A percentile compares a stretch with the other conserved stretches of the same genome.
phyloP scores from a whole-genome alignment of 768 basidiomycete species.

The Punctularia strigosozonata region DNA sequence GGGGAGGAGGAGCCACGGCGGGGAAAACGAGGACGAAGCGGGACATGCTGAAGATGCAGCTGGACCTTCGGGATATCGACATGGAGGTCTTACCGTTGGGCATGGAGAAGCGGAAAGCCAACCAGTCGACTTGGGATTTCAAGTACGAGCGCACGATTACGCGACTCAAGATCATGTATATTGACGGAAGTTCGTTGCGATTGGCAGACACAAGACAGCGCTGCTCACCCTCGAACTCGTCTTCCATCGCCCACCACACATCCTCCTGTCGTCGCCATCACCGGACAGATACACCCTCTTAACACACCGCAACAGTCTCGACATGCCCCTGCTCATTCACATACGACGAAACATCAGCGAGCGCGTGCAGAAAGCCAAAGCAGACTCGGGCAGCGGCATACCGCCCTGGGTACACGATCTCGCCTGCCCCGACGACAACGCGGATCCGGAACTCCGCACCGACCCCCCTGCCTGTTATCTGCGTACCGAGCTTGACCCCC shows the following conservation, averaged over 20 bases:
- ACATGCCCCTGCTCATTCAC: conserved; percentile 35
- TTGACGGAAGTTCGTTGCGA: background rate
- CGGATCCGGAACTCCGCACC: conserved; percentile 41
- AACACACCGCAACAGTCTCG: conserved; percentile 51
- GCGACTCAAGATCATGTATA: conserved; percentile 3
- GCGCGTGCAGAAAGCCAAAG: conserved; percentile 19
- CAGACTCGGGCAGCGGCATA: conserved; percentile 31
- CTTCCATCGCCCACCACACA: conserved; percentile 42
- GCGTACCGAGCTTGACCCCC: conserved; percentile 26
- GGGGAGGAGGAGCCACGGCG: conserved; percentile 17
- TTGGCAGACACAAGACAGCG: conserved; percentile 48
- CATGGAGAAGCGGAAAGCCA: conserved; percentile 68
- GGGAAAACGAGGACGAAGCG: conserved; percentile 39
- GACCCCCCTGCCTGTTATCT: conserved; percentile 55
- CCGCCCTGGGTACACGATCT: conserved; percentile 49
- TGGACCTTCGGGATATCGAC: conserved; percentile 57
- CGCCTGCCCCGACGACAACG: conserved; percentile 39
- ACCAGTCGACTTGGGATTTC: conserved; percentile 76
- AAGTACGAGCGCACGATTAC: conserved; percentile 39
- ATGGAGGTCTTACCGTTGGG: conserved; percentile 70
- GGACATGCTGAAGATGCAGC: conserved; percentile 55
- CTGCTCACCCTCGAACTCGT: conserved; percentile 65
- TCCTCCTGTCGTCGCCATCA: conserved; percentile 25
- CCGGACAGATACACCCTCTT: conserved; percentile 34
- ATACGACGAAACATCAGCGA: conserved; percentile 41